Conservation (phyloP, 495 filamentous ascomycete genomes). For the Neurospora sp. region DNA sequence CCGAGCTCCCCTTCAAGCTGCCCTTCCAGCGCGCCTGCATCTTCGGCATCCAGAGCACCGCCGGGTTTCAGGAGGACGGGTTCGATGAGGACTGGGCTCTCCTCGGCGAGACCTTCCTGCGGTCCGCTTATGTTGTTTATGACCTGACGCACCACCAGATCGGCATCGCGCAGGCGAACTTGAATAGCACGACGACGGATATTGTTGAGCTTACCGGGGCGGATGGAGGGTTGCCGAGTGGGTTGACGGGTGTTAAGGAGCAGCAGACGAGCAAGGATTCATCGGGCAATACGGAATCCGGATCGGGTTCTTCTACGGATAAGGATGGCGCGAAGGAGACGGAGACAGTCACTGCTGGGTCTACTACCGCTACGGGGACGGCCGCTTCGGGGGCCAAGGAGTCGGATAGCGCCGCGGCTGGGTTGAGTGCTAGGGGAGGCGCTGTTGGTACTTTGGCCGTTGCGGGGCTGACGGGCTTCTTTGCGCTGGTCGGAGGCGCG, state of each 20-base stretch:
- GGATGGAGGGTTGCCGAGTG: conserved; percentile 27
- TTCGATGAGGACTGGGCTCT: conserved; percentile 21
- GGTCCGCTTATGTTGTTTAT: conserved; percentile 89
- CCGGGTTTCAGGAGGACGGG: conserved; percentile 11
- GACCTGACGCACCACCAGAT: conserved; percentile 79
- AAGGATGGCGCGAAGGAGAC: background rate
- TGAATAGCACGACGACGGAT: conserved; percentile 53
- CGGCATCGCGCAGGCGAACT: conserved; percentile 74
- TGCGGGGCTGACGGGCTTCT: conserved; percentile 10
- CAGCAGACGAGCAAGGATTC: conserved; percentile 12
- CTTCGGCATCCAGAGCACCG: conserved; percentile 32
- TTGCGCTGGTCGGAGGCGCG: conserved; percentile 17
- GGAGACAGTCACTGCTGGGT: background rate
- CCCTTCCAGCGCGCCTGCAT: conserved; percentile 28
- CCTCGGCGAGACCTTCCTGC: conserved; percentile 82
- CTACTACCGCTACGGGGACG: background rate
- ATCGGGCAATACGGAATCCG: background rate
- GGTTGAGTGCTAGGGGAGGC: conserved; percentile 5
- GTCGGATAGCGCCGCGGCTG: background rate
- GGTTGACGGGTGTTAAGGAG: conserved; percentile 24
- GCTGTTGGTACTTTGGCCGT: conserved; percentile 9
- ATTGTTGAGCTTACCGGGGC: conserved; percentile 33
- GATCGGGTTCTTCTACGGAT: background rate
- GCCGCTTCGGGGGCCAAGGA: background rate
- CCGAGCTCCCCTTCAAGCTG: conserved; percentile 13